Evolutionary conservation across 2,329 filamentous ascomycete genomes (phyloP), one percentile per base, ranked within the genome.

Genomic region (Anthostomella pinea): DNA sequence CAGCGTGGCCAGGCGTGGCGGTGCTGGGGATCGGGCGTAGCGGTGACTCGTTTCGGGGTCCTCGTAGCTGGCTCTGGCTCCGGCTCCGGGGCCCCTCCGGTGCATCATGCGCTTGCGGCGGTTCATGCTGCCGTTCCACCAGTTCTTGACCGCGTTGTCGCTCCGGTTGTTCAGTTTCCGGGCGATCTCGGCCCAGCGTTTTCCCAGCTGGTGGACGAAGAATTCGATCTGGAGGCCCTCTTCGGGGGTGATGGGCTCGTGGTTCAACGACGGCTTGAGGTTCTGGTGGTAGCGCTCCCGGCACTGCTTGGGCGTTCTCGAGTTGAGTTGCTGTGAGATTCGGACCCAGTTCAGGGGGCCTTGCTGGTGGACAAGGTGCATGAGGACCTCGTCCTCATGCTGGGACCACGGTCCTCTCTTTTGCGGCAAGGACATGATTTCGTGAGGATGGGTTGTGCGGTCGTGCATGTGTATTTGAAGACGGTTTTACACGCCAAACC

Each of bases 121-220:
- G 67, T 95, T 95, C 75, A 90, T 85, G 59, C 84, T 87, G 32
- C 90, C 89, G 59, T 95, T 95, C 87, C 87, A 95, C 88, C 89
- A 96, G 64, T 96, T 96, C 77, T 96, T 96, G 46, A 96, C 87
- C 18, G 87, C 85, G 57, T 96, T 96, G 69, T 96, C 90, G 62
- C 89, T 95, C 56, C 90, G 83, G 48, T 88, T 88, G 36, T 83
- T 76, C 14, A 96, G 74, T 29, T 80, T 74, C 49, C 90, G 77
- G 28, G 90, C 87, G 57, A 96, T 96, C 59, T 96, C 88, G 3
- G 90, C 90, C 90, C 90, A 96, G 38, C 85, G 80, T 69, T 89
- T 91, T 45, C 89, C 89, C 68, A 87, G 81, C 52, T 85, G 77
- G 8, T 67, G 63, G 11, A 96, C 90, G 60, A 93, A 75, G 39